Conservation (phyloP, 176 grass and related monocot species). For the Coix lacrymajobi region DNA sequence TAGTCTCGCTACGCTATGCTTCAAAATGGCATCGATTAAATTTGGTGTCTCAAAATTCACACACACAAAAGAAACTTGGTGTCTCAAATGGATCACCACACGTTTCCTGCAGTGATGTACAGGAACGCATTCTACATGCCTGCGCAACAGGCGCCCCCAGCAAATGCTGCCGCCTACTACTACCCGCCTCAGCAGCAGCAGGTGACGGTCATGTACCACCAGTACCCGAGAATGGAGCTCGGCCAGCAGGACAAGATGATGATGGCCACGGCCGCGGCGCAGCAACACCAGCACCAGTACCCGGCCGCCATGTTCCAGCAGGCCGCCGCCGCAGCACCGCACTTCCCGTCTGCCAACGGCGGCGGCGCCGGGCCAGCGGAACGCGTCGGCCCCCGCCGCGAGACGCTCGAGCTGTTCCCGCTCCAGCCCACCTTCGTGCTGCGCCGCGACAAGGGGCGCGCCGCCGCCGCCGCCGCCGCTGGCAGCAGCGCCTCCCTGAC, state of each 20-base stretch:
- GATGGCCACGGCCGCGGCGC: neutral
- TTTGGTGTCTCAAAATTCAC: neutral
- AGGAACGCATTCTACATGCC: constrained; percentile 26
- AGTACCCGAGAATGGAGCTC: neutral
- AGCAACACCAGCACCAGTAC: neutral
- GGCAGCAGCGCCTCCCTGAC: neutral
- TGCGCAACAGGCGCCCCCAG: neutral
- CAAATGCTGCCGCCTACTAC: constrained; percentile 23
- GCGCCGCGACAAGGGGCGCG: neutral
- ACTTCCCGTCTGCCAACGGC: neutral
- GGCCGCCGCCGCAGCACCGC: neutral
- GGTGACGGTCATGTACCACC: constrained; percentile 5
- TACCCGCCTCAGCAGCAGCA: neutral
- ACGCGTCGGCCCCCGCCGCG: neutral
- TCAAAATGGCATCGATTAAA: neutral
- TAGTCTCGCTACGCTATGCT: neutral
- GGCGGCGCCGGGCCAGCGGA: neutral
- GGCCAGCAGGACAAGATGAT: neutral
- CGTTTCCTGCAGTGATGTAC: constrained; percentile 26
- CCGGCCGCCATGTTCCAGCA: neutral
- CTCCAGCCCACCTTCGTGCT: constrained; percentile 32
- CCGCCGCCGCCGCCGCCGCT: neutral
- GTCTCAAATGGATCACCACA: neutral
- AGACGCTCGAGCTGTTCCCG: constrained; percentile 58
- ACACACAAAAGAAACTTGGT: too few relatives aligned